Evolutionary conservation across 805 yeast species (phyloP).

Genomic region (Nakazawaea ishiwadae): DNA sequence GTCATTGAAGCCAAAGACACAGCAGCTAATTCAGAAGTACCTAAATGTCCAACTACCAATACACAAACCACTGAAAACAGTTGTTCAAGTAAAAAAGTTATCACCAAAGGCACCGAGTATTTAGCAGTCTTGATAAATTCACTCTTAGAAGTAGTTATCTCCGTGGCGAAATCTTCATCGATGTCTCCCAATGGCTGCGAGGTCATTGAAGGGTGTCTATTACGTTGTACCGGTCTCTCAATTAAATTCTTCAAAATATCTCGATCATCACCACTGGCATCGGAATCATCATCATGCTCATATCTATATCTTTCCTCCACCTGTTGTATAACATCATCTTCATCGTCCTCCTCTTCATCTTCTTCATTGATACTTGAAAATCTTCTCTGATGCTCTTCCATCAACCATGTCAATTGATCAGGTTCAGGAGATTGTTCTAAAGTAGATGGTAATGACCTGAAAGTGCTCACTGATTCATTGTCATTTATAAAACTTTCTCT

Average conservation of each 20-base stretch:
- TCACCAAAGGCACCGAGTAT: constrained; percentile 51
- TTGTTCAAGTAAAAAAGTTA: constrained; percentile 66
- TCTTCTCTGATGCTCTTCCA: constrained; percentile 31
- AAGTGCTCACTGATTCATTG: constrained; percentile 27
- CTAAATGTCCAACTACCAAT: constrained; percentile 72
- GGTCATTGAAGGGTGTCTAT: constrained; percentile 6
- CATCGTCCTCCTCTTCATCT: constrained; percentile 10
- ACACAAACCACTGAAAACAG: constrained; percentile 74
- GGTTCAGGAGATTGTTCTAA: constrained; percentile 27
- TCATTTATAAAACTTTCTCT: constrained; percentile 21
- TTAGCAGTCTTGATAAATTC: constrained; percentile 32
- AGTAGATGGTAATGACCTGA: constrained; percentile 31
- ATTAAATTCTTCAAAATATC: constrained; percentile 9
- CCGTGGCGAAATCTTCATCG: constrained; percentile 29
- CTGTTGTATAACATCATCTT: constrained; percentile 12
- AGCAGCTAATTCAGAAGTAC: constrained; percentile 69
- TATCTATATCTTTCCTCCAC: constrained; percentile 12
- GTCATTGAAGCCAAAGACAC: constrained; percentile 77
- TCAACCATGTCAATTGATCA: constrained; percentile 30
- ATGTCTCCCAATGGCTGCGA: constrained; percentile 14
- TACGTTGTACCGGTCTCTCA: not conserved
- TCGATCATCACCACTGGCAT: not conserved
- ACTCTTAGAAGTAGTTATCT: constrained; percentile 17
- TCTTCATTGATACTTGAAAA: constrained; percentile 15
- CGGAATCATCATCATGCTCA: not conserved